Base-by-base conservation (phyloP, 2,329 filamentous ascomycete genomes). In the Hypoxylon sp. region DNA sequence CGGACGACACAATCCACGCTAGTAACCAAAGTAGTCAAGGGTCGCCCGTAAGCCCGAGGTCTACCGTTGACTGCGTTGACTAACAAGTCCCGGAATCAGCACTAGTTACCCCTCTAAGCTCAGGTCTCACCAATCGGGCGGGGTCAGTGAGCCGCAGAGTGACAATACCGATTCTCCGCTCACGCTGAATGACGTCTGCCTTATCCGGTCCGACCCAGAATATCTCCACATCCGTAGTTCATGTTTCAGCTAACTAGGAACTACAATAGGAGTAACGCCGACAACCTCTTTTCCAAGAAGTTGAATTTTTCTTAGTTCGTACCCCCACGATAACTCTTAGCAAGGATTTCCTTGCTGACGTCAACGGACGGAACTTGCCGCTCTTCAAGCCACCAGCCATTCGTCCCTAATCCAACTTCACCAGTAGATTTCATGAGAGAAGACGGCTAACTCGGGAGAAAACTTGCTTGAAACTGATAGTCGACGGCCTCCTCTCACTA, bases 141-240 rank as follows among this genome's bases (percentile, higher is more conserved):
- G 60, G 60, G 60, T 61, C 60, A 50, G 58, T 53, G 61, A 65
- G 61, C 65, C 68, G 61, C 61, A 70, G 50, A 34, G 43, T 57
- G 41, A 41, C 58, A 63, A 57, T 43, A 53, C 52, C 60, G 36
- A 41, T 41, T 67, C 43, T 67, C 57, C 51, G 43, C 57, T 38
- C 49, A n/a, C 53, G 34, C 43, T 53, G 30, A 41, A 67, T 67
- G 67, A 67, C 67, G 63, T 67, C 57, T 63, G 60, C n/a, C 41
- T 7, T 57, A 60, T 53, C 60, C 67, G 63, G 63, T 10, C 63
- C 60, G 63, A 67, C 38, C 63, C 45, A 67, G 38, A 45, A 25
- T 46, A 21, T 49, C 46, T 57, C 51, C 53, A 55, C 60, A 41
- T 45, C 60, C 49, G 41, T 52, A 34, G 28, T 48, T 62, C 48